Evolutionary conservation across 2,329 filamentous ascomycete genomes (phyloP).

Genomic region (Fusarium guadeloupense): DNA sequence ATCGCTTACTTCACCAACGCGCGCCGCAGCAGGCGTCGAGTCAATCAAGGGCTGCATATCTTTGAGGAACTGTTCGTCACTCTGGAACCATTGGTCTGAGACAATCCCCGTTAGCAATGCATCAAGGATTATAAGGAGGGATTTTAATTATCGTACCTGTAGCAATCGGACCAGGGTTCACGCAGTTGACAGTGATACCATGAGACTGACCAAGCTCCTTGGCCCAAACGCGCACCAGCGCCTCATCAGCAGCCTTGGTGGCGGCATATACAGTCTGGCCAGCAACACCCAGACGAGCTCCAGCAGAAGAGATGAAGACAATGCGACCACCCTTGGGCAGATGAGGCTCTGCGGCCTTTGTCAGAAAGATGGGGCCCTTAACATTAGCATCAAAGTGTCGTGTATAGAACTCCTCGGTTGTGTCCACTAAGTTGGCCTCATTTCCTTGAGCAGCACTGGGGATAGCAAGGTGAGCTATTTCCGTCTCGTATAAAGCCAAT

Average conservation of each 20-base stretch:
- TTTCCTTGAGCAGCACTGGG: slow-evolving; percentile 12
- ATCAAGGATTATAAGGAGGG: too few relatives aligned
- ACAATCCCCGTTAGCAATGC: not conserved
- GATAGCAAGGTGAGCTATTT: not conserved
- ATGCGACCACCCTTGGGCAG: slow-evolving; percentile 46
- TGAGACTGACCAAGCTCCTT: slow-evolving; percentile 46
- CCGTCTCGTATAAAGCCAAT: not conserved
- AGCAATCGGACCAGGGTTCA: slow-evolving; percentile 46
- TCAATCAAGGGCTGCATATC: slow-evolving; percentile 47
- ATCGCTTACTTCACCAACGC: slow-evolving; percentile 45
- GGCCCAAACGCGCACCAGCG: slow-evolving; percentile 44
- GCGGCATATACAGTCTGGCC: slow-evolving; percentile 46
- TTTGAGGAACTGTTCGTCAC: slow-evolving; percentile 42
- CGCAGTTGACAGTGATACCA: slow-evolving; percentile 44
- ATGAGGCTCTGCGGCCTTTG: slow-evolving; percentile 44
- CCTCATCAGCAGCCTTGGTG: slow-evolving; percentile 48
- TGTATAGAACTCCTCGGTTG: slow-evolving; percentile 16
- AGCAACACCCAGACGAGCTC: slow-evolving; percentile 44
- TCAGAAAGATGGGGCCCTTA: slow-evolving; percentile 45
- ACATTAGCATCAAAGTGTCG: slow-evolving; percentile 37
- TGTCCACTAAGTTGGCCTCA: slow-evolving; percentile 29
- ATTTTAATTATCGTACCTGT: slow-evolving; percentile 6
- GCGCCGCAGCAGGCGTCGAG: slow-evolving; percentile 44
- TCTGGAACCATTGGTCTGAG: slow-evolving; percentile 39
- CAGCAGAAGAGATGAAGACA: slow-evolving; percentile 47